Percentiles rank a stretch among this genome's conserved stretches.
Conservation (phyloP, 2,329 filamentous ascomycete genomes). For the Pezicula radicicola region DNA sequence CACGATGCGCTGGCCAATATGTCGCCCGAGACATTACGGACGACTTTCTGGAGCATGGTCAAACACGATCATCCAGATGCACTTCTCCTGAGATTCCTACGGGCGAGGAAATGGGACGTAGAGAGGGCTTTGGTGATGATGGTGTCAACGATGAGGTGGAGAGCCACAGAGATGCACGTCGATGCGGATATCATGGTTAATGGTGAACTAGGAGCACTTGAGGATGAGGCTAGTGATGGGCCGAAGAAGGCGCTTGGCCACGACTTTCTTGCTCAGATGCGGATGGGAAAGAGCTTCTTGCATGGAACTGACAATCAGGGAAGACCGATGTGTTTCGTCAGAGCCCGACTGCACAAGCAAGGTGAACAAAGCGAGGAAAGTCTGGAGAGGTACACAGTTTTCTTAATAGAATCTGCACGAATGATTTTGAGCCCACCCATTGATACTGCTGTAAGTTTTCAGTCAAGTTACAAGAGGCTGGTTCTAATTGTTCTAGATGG, state of each 20-base stretch:
- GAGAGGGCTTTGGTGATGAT: conserved; percentile 93
- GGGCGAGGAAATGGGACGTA: conserved; percentile 94
- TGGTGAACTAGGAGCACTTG: conserved; percentile 67
- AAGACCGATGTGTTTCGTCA: conserved; percentile 81
- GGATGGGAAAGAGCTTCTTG: conserved; percentile 89
- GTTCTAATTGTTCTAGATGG: conserved; percentile 53
- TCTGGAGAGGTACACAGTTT: conserved; percentile 88
- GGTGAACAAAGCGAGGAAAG: conserved; percentile 80
- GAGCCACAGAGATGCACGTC: conserved; percentile 76
- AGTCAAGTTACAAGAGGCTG: neutral
- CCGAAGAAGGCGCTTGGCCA: conserved; percentile 61
- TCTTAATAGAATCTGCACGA: conserved; percentile 89
- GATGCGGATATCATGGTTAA: conserved; percentile 82
- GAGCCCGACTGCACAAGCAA: conserved; percentile 76
- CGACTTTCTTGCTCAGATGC: conserved; percentile 80
- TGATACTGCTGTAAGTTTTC: conserved; percentile 77
- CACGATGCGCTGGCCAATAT: conserved; percentile 75
- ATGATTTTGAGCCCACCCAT: conserved; percentile 76
- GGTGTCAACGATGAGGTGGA: conserved; percentile 92
- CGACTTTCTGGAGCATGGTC: conserved; percentile 87
- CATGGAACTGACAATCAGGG: conserved; percentile 84
- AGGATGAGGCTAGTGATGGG: conserved; percentile 58
- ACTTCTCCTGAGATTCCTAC: conserved; percentile 75
- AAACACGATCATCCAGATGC: conserved; percentile 95
- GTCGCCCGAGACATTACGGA: conserved; percentile 73